A percentile compares a stretch with the other conserved stretches of the same genome.
These are phyloP conservation scores for Debaryomyces singareniensis DNA, from an alignment of 1,139 yeast species.

Conservation along the genomic window DNA sequence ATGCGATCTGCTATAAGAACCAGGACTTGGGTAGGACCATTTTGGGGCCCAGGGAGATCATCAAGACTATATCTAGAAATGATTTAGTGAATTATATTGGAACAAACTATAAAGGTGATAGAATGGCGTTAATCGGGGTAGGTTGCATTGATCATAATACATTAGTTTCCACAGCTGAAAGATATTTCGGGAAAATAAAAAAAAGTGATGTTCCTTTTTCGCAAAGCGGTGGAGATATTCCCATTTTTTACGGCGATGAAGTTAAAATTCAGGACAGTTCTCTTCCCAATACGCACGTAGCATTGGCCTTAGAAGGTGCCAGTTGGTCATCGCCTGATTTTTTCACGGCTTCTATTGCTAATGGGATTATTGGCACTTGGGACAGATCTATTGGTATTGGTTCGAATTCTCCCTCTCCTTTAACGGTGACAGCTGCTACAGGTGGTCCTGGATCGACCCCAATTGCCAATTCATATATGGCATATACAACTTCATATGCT, in stretches of 20 bases:
- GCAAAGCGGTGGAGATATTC: slow-evolving; percentile 75
- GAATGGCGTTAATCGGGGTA: slow-evolving; percentile 96
- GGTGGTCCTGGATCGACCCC: slow-evolving; percentile 47
- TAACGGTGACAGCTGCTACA: slow-evolving; percentile 71
- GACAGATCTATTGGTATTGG: slow-evolving; percentile 85
- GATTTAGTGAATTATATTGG: slow-evolving; percentile 77
- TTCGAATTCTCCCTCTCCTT: slow-evolving; percentile 65
- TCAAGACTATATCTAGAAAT: slow-evolving; percentile 66
- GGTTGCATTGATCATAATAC: slow-evolving; percentile 89
- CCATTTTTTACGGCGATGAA: slow-evolving; percentile 82
- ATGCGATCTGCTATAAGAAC: slow-evolving; percentile 81
- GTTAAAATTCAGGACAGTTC: slow-evolving; percentile 76
- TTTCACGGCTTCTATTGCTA: slow-evolving; percentile 91
- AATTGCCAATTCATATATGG: slow-evolving; percentile 90
- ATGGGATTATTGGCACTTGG: slow-evolving; percentile 96
- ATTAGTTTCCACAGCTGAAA: slow-evolving; percentile 68
- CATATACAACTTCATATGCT: slow-evolving; percentile 93
- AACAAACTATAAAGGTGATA: slow-evolving; percentile 88
- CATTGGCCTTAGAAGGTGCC: slow-evolving; percentile 95
- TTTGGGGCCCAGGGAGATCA: slow-evolving; percentile 88
- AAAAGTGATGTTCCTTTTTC: slow-evolving; percentile 58
- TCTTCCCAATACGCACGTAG: slow-evolving; percentile 85
- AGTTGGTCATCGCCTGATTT: slow-evolving; percentile 97
- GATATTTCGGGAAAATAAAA: slow-evolving; percentile 71
- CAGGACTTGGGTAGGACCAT: slow-evolving; percentile 98